phyloP scores from a whole-genome alignment of 2,329 filamentous ascomycete species.

The Penicillium sp. region DNA sequence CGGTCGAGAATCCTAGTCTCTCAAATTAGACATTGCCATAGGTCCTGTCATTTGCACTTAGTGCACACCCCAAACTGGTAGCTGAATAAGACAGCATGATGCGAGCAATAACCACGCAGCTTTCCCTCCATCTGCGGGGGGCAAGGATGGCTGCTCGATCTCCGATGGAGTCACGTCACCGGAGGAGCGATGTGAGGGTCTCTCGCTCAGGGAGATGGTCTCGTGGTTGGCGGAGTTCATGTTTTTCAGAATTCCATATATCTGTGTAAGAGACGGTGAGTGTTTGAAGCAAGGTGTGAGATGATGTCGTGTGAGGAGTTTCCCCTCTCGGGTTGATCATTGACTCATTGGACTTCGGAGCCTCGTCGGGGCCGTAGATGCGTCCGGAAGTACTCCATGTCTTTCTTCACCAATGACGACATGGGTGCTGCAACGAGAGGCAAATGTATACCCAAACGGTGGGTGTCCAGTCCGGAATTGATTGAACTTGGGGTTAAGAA shows the following conservation, averaged over 20 bases:
- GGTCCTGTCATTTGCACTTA: neutral
- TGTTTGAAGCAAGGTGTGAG: neutral
- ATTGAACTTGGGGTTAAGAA: neutral
- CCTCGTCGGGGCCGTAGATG: constrained; percentile 2
- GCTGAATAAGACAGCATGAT: constrained; percentile 60
- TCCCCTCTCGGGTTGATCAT: constrained; percentile 5
- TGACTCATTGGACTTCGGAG: constrained; percentile 16
- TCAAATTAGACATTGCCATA: constrained; percentile 5
- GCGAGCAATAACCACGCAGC: constrained; percentile 60
- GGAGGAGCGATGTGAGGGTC: constrained; percentile 3
- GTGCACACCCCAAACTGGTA: constrained; percentile 58
- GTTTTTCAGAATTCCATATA: neutral
- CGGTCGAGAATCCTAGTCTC: constrained; percentile 32
- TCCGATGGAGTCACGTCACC: constrained; percentile 21
- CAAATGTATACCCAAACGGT: neutral
- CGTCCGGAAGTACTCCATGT: neutral
- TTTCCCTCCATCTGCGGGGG: constrained; percentile 57
- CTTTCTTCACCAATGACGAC: neutral
- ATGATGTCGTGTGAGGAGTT: neutral
- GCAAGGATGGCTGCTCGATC: constrained; percentile 43
- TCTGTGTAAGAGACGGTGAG: neutral
- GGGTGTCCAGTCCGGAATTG: neutral
- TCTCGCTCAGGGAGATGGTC: constrained; percentile 11
- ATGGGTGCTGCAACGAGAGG: neutral
- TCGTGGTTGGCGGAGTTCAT: constrained; percentile 21